Evolutionary conservation across 2,329 filamentous ascomycete genomes (phyloP).

Genomic region (Fusarium cicatricum): DNA sequence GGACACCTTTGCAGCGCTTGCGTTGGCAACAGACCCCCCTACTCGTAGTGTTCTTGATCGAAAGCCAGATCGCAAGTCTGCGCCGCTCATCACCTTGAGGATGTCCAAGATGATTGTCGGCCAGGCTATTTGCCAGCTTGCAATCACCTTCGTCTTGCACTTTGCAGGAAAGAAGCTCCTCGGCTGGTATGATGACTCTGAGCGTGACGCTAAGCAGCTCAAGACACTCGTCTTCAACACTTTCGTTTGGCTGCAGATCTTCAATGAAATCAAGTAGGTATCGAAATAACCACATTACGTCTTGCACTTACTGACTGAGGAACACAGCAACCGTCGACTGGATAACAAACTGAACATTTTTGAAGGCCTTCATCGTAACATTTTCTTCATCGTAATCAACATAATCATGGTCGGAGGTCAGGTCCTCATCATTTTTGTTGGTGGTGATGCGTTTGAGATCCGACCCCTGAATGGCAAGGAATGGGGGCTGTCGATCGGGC

Average conservation of each 20-base stretch:
- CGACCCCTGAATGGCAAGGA: constrained; percentile 68
- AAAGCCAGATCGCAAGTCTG: constrained; percentile 66
- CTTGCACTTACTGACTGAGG: constrained; percentile 69
- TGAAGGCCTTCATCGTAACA: constrained; percentile 79
- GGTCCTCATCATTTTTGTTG: constrained; percentile 84
- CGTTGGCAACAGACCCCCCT: constrained; percentile 70
- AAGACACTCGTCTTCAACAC: constrained; percentile 74
- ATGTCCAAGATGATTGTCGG: constrained; percentile 74
- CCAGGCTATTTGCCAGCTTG: constrained; percentile 67
- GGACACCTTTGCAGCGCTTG: constrained; percentile 70
- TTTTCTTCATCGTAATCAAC: constrained; percentile 84
- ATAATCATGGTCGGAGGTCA: constrained; percentile 84
- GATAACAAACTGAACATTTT: constrained; percentile 92
- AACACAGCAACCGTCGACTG: constrained; percentile 63
- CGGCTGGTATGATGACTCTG: constrained; percentile 47
- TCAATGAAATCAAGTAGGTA: constrained; percentile 69
- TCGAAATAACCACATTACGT: constrained; percentile 64
- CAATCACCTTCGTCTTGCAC: constrained; percentile 65
- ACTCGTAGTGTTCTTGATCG: constrained; percentile 66
- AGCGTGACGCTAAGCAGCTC: constrained; percentile 47
- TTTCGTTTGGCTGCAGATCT: constrained; percentile 78
- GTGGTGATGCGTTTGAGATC: constrained; percentile 78
- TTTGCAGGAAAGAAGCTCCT: constrained; percentile 67
- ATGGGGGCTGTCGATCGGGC: constrained; percentile 83
- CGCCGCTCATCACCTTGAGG: constrained; percentile 73